These are phyloP conservation scores for Auricularia sp. DNA, from an alignment of 768 basidiomycete species.

Conservation along the genomic window DNA sequence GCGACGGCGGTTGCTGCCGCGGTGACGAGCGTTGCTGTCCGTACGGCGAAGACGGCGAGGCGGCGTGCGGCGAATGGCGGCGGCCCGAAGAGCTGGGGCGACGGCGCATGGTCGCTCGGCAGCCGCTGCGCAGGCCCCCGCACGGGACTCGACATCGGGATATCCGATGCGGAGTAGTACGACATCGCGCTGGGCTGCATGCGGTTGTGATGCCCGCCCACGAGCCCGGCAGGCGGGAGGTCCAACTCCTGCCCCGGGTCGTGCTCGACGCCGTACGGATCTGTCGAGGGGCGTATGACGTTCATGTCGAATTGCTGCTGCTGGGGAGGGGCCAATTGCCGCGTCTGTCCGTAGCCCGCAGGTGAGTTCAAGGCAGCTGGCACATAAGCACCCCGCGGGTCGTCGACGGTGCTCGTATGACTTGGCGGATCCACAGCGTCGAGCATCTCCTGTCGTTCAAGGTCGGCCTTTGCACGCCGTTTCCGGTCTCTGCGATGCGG, in stretches of 20 bases:
- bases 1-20: background rate
- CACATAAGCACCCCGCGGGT: background rate
- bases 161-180: constrained; percentile 47
- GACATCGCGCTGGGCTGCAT: constrained; percentile 24
- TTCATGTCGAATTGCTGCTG: constrained; percentile 1
- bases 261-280: background rate
- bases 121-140: background rate
- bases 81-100: background rate
- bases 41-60: background rate
- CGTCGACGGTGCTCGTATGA: background rate
- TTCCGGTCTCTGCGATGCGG: constrained; percentile 38
- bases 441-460: background rate
- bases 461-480: background rate
- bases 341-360: background rate
- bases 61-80: background rate
- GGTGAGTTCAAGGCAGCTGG: background rate
- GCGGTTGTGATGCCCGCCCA: background rate
- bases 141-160: constrained; percentile 21
- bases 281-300: background rate
- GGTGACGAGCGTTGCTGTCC: background rate
- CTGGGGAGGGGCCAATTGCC: background rate
- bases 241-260: background rate
- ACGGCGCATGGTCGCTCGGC: background rate
- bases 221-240: background rate
- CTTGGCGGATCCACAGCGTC: background rate